A percentile compares a stretch with the other conserved stretches of the same genome.
Conservation (phyloP, 1,284 basidiomycete genomes). For the Sutorius eximius region DNA sequence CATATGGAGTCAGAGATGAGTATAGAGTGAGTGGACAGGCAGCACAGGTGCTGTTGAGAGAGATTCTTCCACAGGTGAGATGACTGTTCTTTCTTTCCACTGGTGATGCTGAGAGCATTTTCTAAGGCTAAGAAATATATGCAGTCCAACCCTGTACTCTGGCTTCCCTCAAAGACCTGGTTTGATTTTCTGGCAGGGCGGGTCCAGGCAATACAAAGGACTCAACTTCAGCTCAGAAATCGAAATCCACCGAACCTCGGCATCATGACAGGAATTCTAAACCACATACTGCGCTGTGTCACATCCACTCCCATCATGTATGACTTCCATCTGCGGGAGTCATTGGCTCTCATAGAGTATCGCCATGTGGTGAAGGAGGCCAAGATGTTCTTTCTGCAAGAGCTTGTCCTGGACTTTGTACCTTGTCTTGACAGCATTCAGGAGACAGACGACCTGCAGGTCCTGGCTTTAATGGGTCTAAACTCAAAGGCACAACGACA, state of each 20-base stretch:
- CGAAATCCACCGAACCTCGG: conserved; percentile 7
- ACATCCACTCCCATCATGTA: neutral
- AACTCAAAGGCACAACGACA: conserved; percentile 1
- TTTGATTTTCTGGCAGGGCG: too few relatives aligned
- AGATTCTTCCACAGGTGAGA: too few relatives aligned
- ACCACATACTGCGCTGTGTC: conserved; percentile 9
- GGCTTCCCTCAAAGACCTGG: too few relatives aligned
- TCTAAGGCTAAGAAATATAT: neutral
- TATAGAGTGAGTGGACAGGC: conserved; percentile 5
- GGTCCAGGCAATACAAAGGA: too few relatives aligned
- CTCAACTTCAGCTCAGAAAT: conserved; percentile 1
- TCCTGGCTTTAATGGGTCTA: conserved; percentile 1
- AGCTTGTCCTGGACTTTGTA: neutral
- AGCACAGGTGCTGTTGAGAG: neutral
- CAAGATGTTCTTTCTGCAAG: conserved; percentile 16
- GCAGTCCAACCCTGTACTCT: too few relatives aligned
- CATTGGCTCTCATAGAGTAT: too few relatives aligned
- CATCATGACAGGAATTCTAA: conserved; percentile 8
- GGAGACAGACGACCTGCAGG: neutral
- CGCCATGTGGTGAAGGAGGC: neutral
- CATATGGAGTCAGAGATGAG: too few relatives aligned
- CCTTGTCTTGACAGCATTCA: neutral
- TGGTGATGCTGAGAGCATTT: accelerated
- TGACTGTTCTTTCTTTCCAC: neutral
- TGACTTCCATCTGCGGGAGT: too few relatives aligned